Evolutionary conservation across 495 filamentous ascomycete species (phyloP), one percentile per base, ranked within the genome.

Genomic region (Lophium mytilinum): DNA sequence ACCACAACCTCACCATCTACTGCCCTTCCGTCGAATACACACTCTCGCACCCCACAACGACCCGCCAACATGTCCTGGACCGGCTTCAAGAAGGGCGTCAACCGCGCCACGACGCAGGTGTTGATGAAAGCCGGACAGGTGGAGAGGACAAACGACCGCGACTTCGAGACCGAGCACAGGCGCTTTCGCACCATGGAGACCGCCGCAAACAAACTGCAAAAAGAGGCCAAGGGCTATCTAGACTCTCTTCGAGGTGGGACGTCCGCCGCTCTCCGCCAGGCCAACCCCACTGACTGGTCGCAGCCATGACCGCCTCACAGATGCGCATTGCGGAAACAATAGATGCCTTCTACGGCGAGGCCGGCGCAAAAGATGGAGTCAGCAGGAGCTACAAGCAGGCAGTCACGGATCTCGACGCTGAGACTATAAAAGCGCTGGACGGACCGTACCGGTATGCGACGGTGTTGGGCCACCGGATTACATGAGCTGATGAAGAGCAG

Each of bases 111-210:
- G 72, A 96, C 94, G 71, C 92, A 96, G 84, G 92, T 96, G 53
- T 96, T 98, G 90, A 97, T 98, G 93, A 98, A 96, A 79, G 91
- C 93, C 17, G 89, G 93, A 45, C 93, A 96, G 77, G 95, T 98
- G 58, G 93, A 98, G 71, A 87, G 92, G 72, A 97, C 93, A 1
- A 96, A 89, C 69, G 94, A 98, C 73, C 88, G 94, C 42, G 93
- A 97, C 69, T 98, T 97, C 72, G 93, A 97, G 72, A 92, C 96
- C 36, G 94, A 98, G 72, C 90, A 96, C 71, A 84, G 88, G 65
- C 90, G 93, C 40, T 98, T 93, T 74, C 83, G 90, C 55, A 95
- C 91, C 1, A 95, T 98, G 89, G 93, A 98, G 72, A 83, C 89
- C 4, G 91, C 93, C 8, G 88, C 92, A 14, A 83, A 85, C 58